A percentile compares a stretch with the other conserved stretches of the same genome.
Conservation (phyloP, 2,329 filamentous ascomycete genomes). For the Aspergillus neoniger region DNA sequence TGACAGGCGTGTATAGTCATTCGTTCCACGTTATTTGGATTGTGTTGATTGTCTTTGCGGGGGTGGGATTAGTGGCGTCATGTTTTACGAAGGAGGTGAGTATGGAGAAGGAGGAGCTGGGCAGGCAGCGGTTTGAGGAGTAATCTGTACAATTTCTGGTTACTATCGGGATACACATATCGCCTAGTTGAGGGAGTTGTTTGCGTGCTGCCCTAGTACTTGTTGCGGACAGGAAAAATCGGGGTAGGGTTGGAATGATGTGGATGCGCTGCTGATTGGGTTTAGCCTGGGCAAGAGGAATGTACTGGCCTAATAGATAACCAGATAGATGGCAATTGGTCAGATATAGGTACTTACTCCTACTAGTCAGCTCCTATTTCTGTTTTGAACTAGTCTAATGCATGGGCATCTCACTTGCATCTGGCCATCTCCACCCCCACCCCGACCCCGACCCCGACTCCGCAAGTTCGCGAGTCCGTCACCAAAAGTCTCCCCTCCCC, state of each 20-base stretch:
- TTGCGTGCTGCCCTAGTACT: not conserved
- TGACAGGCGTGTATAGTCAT: conserved; percentile 1
- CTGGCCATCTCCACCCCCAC: not conserved
- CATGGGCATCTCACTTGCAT: not conserved
- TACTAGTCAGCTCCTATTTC: not conserved
- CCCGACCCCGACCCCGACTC: not conserved
- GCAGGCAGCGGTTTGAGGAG: conserved; percentile 8
- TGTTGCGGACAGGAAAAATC: not conserved
- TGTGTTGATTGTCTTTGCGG: conserved; percentile 7
- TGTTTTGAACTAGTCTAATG: not conserved
- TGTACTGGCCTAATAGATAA: not conserved
- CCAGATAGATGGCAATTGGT: not conserved
- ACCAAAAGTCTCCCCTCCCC: not conserved
- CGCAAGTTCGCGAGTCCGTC: not conserved
- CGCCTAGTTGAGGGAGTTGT: not conserved
- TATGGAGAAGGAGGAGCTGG: conserved; percentile 5
- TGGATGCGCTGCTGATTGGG: not conserved
- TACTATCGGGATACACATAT: not conserved
- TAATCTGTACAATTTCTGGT: not conserved
- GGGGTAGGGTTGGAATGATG: not conserved
- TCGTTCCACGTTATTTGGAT: conserved; percentile 10
- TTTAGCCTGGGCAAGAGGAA: not conserved
- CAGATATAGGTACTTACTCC: not conserved
- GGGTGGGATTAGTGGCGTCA: conserved; percentile 6
- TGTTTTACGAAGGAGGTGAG: conserved; percentile 6